A percentile compares a stretch with the other conserved stretches of the same genome.
Evolutionary conservation across 1,284 basidiomycete species (phyloP).

Genomic region (Apiotrichum porosum): DNA sequence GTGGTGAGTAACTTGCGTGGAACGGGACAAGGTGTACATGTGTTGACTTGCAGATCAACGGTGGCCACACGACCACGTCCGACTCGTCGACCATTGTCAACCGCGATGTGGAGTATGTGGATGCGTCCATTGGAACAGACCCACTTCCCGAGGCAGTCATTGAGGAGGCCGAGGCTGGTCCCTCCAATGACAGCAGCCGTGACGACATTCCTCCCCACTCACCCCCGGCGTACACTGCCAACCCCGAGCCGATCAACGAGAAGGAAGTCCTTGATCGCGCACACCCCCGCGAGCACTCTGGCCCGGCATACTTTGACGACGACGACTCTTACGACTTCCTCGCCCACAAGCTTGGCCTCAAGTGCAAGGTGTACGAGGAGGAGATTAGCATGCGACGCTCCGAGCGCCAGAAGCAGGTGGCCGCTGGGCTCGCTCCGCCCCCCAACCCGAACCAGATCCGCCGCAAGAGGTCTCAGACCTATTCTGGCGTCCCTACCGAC

Average conservation of each 20-base stretch:
- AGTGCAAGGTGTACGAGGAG: slow-evolving; percentile 32
- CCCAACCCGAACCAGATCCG: neutral
- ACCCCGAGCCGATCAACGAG: slow-evolving; percentile 27
- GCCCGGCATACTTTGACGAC: slow-evolving; percentile 1
- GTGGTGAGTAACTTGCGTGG: too few relatives aligned
- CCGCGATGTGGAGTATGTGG: neutral
- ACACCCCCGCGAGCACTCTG: slow-evolving; percentile 24
- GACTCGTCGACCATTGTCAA: too few relatives aligned
- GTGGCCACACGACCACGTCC: neutral
- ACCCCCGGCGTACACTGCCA: slow-evolving; percentile 37
- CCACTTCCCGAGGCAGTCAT: neutral
- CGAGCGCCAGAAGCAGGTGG: too few relatives aligned
- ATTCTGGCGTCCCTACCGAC: neutral
- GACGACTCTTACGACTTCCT: slow-evolving; percentile 33
- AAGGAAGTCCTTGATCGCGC: slow-evolving; percentile 25
- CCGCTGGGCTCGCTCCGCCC: neutral
- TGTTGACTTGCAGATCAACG: neutral
- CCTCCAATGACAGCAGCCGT: neutral
- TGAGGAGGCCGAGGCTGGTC: neutral
- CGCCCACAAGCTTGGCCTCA: slow-evolving; percentile 24
- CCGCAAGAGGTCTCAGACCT: slow-evolving; percentile 3
- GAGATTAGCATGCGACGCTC: neutral
- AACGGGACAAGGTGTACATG: too few relatives aligned
- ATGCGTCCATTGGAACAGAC: neutral
- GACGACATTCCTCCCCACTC: neutral